Percentiles rank a stretch among this genome's conserved stretches.
Evolutionary conservation across 1,139 yeast species (phyloP).

Genomic region (Candida albicans): DNA sequence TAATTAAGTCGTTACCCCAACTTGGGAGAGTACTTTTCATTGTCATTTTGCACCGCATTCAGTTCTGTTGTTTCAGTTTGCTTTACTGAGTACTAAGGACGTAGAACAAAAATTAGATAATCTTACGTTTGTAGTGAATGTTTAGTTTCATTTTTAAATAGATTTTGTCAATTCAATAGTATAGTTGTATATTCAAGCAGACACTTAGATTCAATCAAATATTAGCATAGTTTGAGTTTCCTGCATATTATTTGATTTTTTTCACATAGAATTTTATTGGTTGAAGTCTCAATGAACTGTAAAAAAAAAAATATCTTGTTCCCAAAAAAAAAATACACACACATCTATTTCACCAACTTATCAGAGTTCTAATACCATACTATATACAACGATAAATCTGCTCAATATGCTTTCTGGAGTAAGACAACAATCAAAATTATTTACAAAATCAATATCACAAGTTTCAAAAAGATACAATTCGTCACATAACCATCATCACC

Average conservation of each 20-base stretch:
- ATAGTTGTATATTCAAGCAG: too few relatives aligned
- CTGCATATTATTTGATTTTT: not conserved
- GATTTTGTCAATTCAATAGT: too few relatives aligned
- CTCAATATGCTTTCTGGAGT: slow-evolving; percentile 12
- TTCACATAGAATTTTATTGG: slow-evolving; percentile 8
- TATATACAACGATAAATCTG: not conserved
- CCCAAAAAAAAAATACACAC: not conserved
- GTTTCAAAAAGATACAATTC: slow-evolving; percentile 35
- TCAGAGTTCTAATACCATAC: slow-evolving; percentile 1
- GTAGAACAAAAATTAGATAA: too few relatives aligned
- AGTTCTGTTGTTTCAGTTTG: too few relatives aligned
- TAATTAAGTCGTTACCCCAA: too few relatives aligned
- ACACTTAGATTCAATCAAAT: too few relatives aligned
- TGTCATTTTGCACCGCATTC: too few relatives aligned
- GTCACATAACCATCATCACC: slow-evolving; percentile 20
- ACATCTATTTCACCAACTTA: not conserved
- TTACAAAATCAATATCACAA: slow-evolving; percentile 12
- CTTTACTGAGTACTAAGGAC: too few relatives aligned
- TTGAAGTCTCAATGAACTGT: not conserved
- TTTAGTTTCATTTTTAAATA: too few relatives aligned
- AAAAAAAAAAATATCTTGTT: not conserved
- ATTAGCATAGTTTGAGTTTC: not conserved
- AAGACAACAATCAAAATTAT: slow-evolving; percentile 5
- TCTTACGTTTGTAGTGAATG: too few relatives aligned
- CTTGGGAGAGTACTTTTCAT: too few relatives aligned